These are phyloP conservation scores for Phytophthora pini DNA, from an alignment of 352 stramenopile genomes.

Conservation along the genomic window DNA sequence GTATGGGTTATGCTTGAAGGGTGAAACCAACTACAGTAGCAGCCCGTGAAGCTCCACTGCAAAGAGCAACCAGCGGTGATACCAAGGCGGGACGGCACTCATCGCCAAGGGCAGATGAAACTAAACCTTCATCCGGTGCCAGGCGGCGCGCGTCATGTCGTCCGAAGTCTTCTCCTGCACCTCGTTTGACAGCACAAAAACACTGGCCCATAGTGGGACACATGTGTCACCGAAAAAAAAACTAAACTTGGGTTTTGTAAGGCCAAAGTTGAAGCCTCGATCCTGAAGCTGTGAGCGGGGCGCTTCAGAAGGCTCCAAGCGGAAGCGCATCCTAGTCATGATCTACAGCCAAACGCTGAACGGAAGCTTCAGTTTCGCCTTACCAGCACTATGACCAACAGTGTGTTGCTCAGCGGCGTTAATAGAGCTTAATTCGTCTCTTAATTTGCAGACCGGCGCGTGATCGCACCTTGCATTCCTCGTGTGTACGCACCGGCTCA, in stretches of 20 bases:
- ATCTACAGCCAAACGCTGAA: too few species aligned
- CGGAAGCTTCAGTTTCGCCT: neutral
- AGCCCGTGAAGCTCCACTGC: too few species aligned
- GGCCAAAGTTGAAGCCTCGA: slow-evolving; percentile 4
- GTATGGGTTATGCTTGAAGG: too few species aligned
- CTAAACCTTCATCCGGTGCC: neutral
- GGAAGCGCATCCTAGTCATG: slow-evolving; percentile 1
- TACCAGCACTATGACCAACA: neutral
- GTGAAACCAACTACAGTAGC: too few species aligned
- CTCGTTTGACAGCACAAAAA: slow-evolving; percentile 12
- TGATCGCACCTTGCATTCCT: slow-evolving; percentile 22
- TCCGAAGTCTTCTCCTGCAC: too few species aligned
- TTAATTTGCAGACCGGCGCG: slow-evolving; percentile 13
- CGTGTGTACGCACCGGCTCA: slow-evolving; percentile 28
- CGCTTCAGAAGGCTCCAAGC: slow-evolving; percentile 24
- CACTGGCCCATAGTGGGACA: slow-evolving; percentile 2
- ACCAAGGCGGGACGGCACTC: too few species aligned
- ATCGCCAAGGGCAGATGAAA: too few species aligned
- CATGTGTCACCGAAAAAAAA: neutral
- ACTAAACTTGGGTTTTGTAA: slow-evolving; percentile 7
- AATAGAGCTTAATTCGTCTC: slow-evolving; percentile 21
- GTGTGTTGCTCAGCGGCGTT: slow-evolving; percentile 3
- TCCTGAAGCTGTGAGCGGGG: slow-evolving; percentile 20
- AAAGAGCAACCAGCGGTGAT: too few species aligned
- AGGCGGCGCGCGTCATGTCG: slow-evolving; percentile 11